These are phyloP conservation scores for Zalerion maritima DNA, from an alignment of 495 filamentous ascomycete species.

Conservation along the genomic window DNA sequence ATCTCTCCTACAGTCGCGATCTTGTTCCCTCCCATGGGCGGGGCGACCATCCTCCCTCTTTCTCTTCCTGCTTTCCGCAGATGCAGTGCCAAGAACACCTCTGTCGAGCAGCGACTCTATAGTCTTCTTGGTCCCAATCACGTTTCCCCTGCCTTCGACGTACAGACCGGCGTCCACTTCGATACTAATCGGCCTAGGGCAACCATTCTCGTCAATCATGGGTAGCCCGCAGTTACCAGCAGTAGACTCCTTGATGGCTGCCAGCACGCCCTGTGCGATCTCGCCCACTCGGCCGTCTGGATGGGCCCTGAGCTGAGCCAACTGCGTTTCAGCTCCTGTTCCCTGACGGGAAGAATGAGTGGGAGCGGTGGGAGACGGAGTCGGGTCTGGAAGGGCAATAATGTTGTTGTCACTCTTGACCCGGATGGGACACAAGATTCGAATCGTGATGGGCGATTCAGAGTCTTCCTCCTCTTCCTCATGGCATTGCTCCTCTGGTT, in stretches of 20 bases:
- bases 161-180: slow-evolving; percentile 10
- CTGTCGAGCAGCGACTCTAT: slow-evolving; percentile 2
- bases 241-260: slow-evolving; percentile 9
- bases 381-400: slow-evolving; percentile 4
- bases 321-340: slow-evolving; percentile 2
- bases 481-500: too few relatives aligned
- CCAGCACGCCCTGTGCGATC: slow-evolving; percentile 9
- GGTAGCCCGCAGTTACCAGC: slow-evolving; percentile 9
- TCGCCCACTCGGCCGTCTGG: slow-evolving; percentile 4
- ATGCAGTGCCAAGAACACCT: too few relatives aligned
- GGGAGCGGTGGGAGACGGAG: too few relatives aligned
- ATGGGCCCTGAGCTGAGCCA: too few relatives aligned
- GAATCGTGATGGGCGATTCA: slow-evolving; percentile 9
- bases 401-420: slow-evolving; percentile 13
- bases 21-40: too few relatives aligned
- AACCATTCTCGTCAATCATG: slow-evolving; percentile 16
- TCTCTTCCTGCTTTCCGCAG: too few relatives aligned
- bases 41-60: too few relatives aligned
- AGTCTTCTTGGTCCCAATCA: slow-evolving; percentile 7
- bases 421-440: slow-evolving; percentile 9
- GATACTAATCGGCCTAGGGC: slow-evolving; percentile 11
- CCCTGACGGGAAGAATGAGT: slow-evolving; percentile 5
- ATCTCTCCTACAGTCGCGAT: too few relatives aligned
- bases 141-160: slow-evolving; percentile 10
- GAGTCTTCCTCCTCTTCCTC: slow-evolving; percentile 1